Base-by-base conservation (phyloP, 2,329 filamentous ascomycete species). In the Diaporthe ilicicola region DNA sequence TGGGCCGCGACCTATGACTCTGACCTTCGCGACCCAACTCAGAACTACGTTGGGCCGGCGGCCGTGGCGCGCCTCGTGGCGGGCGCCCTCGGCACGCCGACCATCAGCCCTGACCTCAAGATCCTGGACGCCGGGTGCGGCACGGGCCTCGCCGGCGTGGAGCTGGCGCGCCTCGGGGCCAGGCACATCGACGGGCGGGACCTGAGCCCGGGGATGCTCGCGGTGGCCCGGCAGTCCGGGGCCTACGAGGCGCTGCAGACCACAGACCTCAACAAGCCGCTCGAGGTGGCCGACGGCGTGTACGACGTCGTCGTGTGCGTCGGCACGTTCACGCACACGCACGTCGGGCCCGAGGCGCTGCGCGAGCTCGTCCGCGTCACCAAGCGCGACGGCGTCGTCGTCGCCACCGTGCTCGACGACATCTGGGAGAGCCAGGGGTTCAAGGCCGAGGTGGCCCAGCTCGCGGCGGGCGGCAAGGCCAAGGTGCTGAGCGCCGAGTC, bases 341-440 rank as follows among this genome's bases (percentile, higher is more conserved):
- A 67, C 51, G 64, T 67, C 24, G 64, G 64, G 27, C 32, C 64
- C 34, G 4, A 39, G 19, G 64, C 51, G 48, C 39, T 67, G 32
- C 34, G 39, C 24, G 64, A 67, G 51, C 51, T 67, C 32, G 64
- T 75, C 6, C 74, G 78, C 7, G 77, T 80, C 15, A 76, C 76
- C 7, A 77, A 77, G 71, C 74, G 74, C 17, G 78, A 76, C n/a
- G 78, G 79, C 37, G 56, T 79, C 12, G 75, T 78, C 22, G 79
- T 77, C 13, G 74, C 78, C 13, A 64, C 59, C 59, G 59, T 64
- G 44, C 59, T 64, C 44, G 59, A 64, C 44, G 59, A 64, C 59
- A 64, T 64, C 56, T 69, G 70, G 56, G 66, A 64, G 42, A 71
- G 66, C 66, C 22, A 71, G 32, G 56, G 61, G 29, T 67, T 71